These are phyloP conservation scores for Paecilomyces fulvus DNA, from an alignment of 2,329 filamentous ascomycete species.

Conservation along the genomic window DNA sequence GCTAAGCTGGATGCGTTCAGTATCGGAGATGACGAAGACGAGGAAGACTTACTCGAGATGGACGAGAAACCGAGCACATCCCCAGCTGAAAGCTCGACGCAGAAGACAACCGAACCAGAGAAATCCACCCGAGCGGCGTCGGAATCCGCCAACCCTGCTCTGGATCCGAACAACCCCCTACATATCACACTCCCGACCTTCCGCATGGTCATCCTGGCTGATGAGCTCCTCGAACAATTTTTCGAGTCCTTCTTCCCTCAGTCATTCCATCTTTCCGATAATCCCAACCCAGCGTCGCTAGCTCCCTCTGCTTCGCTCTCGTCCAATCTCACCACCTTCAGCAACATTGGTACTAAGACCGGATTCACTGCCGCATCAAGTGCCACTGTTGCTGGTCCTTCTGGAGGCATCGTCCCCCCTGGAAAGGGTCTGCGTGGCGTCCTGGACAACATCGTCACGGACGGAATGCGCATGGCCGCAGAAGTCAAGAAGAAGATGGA, in stretches of 20 bases:
- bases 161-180: slow-evolving; percentile 86
- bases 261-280: slow-evolving; percentile 79
- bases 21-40: slow-evolving; percentile 65
- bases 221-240: slow-evolving; percentile 92
- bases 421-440: slow-evolving; percentile 80
- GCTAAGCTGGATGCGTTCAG: slow-evolving; percentile 54
- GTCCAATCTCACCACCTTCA: slow-evolving; percentile 77
- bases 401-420: slow-evolving; percentile 53
- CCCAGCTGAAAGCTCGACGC: slow-evolving; percentile 11
- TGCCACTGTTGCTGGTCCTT: slow-evolving; percentile 39
- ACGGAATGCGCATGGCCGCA: slow-evolving; percentile 90
- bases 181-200: slow-evolving; percentile 97
- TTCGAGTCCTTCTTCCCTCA: slow-evolving; percentile 93
- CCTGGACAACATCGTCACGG: slow-evolving; percentile 92
- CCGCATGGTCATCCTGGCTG: slow-evolving; percentile 94
- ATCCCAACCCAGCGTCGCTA: slow-evolving; percentile 39
- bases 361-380: slow-evolving; percentile 29
- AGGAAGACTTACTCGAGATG: slow-evolving; percentile 39
- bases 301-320: slow-evolving; percentile 43
- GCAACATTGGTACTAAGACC: slow-evolving; percentile 53
- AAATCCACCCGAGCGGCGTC: slow-evolving; percentile 56
- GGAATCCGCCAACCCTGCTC: slow-evolving; percentile 75
- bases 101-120: slow-evolving; percentile 23
- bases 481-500: slow-evolving; percentile 92
- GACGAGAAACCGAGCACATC: slow-evolving; percentile 23